Conservation (phyloP, 208 protist genomes). For the Leishmania mexicana region DNA sequence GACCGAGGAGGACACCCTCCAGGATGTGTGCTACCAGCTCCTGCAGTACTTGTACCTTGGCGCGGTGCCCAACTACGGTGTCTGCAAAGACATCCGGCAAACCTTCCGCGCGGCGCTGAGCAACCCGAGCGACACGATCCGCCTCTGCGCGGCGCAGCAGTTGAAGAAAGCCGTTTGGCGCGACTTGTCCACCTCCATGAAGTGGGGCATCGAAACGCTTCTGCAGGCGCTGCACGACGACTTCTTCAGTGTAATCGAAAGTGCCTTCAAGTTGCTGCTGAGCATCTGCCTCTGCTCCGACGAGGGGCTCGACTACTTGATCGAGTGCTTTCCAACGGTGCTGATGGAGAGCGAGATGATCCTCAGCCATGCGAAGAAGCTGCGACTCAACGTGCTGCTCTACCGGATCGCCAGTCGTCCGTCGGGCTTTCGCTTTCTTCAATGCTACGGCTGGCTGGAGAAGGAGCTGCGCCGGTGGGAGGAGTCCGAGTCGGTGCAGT, state of each 20-base stretch:
- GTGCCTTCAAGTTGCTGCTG: constrained; percentile 81
- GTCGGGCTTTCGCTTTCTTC: constrained; percentile 83
- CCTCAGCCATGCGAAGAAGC: constrained; percentile 62
- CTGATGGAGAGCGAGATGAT: constrained; percentile 88
- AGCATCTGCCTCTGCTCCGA: constrained; percentile 88
- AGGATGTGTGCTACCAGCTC: constrained; percentile 78
- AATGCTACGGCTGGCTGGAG: constrained; percentile 87
- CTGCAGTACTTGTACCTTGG: constrained; percentile 79
- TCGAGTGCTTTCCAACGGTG: constrained; percentile 77
- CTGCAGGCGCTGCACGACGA: constrained; percentile 79
- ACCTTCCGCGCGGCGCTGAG: constrained; percentile 63
- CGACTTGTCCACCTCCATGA: constrained; percentile 86
- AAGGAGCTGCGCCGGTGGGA: constrained; percentile 87
- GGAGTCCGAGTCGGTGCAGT: constrained; percentile 54
- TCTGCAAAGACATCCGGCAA: constrained; percentile 87
- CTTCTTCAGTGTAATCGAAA: constrained; percentile 77
- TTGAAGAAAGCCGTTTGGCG: constrained; percentile 80
- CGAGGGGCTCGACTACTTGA: constrained; percentile 86
- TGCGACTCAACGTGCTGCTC: constrained; percentile 64
- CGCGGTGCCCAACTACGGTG: constrained; percentile 89
- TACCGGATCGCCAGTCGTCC: constrained; percentile 83
- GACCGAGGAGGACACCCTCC: constrained; percentile 52
- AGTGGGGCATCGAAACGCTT: constrained; percentile 87
- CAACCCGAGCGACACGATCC: constrained; percentile 67
- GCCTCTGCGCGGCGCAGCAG: constrained; percentile 79